Evolutionary conservation across 768 basidiomycete species (phyloP).

Genomic region (Tulasnella sp.): DNA sequence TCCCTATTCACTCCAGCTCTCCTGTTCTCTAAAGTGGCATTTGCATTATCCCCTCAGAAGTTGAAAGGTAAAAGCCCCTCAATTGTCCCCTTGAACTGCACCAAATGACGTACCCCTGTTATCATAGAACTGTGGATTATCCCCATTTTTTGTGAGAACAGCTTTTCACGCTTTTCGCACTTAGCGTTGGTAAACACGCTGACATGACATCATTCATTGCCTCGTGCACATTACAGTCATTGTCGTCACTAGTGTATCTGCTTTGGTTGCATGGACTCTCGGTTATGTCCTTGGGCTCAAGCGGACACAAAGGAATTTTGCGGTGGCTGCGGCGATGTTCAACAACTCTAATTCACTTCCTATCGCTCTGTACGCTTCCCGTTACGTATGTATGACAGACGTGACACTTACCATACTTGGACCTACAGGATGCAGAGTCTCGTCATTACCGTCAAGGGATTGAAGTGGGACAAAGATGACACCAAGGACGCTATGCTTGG

Average conservation of each 20-base stretch:
- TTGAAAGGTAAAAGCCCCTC: slow-evolving; percentile 8
- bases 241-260: slow-evolving; percentile 60
- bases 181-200: background rate
- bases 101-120: too few relatives aligned
- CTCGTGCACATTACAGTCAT: slow-evolving; percentile 37
- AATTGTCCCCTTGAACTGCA: background rate
- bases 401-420: background rate
- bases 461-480: slow-evolving; percentile 74
- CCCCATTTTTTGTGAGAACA: slow-evolving; percentile 56
- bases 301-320: slow-evolving; percentile 66
- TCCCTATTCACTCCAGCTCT: slow-evolving; percentile 81
- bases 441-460: slow-evolving; percentile 63
- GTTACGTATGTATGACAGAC: background rate
- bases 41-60: slow-evolving; percentile 56
- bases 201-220: background rate
- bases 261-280: slow-evolving; percentile 49
- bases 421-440: slow-evolving; percentile 57
- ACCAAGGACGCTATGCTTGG: slow-evolving; percentile 82
- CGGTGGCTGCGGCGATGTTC: slow-evolving; percentile 73
- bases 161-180: too few relatives aligned
- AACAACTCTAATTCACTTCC: slow-evolving; percentile 95
- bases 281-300: slow-evolving; percentile 53
- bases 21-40: slow-evolving; percentile 90
- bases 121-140: slow-evolving; percentile 68
- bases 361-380: slow-evolving; percentile 46